phyloP scores from a whole-genome alignment of 106 monocot species.

The Acorus gramineus region DNA sequence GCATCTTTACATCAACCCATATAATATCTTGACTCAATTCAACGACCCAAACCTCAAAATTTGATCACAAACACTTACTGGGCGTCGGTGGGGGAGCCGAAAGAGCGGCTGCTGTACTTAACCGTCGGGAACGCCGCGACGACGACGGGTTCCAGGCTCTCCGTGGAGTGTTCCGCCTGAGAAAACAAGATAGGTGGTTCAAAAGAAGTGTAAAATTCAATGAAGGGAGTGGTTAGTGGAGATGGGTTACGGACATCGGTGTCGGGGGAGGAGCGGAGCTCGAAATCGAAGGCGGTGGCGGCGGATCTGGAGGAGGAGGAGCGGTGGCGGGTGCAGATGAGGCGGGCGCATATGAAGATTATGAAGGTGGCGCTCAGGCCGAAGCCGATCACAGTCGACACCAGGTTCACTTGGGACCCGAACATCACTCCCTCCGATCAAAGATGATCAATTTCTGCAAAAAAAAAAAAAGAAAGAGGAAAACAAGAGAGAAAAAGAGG shows the following conservation, averaged over 20 bases:
- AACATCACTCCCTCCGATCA: constrained; percentile 9
- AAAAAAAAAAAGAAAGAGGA: too few species aligned
- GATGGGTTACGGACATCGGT: constrained; percentile 3
- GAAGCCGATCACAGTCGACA: constrained; percentile 72
- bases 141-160: constrained; percentile 40
- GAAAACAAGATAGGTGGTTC: constrained; percentile 4
- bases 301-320: constrained; percentile 26
- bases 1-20: too few species aligned
- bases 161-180: constrained; percentile 23
- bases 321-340: constrained; percentile 63
- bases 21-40: too few species aligned
- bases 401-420: constrained; percentile 54
- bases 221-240: too few species aligned
- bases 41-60: too few species aligned
- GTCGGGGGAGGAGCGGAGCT: constrained; percentile 45
- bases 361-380: constrained; percentile 78
- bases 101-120: constrained; percentile 33
- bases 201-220: not conserved
- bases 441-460: not conserved
- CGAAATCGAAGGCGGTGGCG: constrained; percentile 30
- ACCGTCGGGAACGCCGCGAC: constrained; percentile 50
- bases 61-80: constrained; percentile 32
- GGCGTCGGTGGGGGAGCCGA: constrained; percentile 38
- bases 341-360: constrained; percentile 63
- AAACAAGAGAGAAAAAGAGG: too few species aligned